Evolutionary conservation across 257 asterid species (phyloP), one percentile per base, ranked within the genome.

Genomic region (Ilex asprella): DNA sequence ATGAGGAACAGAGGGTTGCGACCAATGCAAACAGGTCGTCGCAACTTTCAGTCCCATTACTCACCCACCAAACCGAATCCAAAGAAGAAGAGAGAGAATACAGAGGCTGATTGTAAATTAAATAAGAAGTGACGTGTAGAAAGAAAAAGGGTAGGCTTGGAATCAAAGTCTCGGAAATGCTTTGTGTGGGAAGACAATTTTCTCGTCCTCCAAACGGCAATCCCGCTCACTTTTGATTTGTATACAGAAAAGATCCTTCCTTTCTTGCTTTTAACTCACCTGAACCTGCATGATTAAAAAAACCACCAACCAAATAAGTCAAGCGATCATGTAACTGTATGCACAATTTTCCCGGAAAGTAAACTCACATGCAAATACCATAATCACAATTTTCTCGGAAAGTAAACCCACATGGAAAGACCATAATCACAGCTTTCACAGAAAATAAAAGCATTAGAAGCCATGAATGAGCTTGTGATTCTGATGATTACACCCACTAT

Each of bases 1-100:
- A 30, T 78, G 95, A 11, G 87, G 79, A 60, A 80, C 72, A 7
- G 86, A 79, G 51, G 95, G 80, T 15, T 86, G 95, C 31, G 86
- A 72, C 91, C 89, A 35, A 8, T 35, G 41, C 41, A 35, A 35
- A 35, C 8, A 35, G 41, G 5, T 35, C 41, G 41, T 35, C 41
- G 41, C 41, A 35, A 35, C 41, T 35, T 35, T 35, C 41, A 35
- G 0, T 35, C 41, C 41, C 41, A 35, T 35, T 35, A 35, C 8
- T 35, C 41, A 35, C 41, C 5, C 7, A 3, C 5, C 41, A 35
- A 35, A 3, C 41, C 5, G 41, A 35, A 35, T 8, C 41, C 41
- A 35, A 35, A 35, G 41, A 35, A 8, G 41, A 35, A 35, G 41
- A 35, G 41, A 35, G 41, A 8, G 41, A 35, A 35, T 35, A 4